Evolutionary conservation across 305 asterid species (phyloP).

Genomic region (Caryopteris hybrid): DNA sequence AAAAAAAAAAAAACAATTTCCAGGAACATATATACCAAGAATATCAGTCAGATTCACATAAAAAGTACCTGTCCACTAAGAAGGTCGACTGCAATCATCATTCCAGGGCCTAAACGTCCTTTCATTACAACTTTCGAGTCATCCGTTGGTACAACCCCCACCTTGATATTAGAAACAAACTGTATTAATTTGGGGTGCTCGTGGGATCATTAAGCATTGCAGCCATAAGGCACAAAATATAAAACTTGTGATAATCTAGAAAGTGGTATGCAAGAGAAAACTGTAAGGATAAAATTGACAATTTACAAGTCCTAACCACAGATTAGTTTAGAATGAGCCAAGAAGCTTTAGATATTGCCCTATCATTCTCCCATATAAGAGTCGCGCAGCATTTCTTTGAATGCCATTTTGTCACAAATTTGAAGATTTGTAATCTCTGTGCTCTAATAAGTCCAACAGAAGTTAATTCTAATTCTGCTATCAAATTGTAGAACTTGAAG

Average conservation of each 20-base stretch:
- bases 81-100: slow-evolving; percentile 97
- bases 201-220: neutral
- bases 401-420: neutral
- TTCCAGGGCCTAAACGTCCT: slow-evolving; percentile 99
- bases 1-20: no score
- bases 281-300: slow-evolving; percentile 15
- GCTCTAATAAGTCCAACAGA: no score
- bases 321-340: neutral
- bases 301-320: neutral
- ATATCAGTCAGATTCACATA: neutral
- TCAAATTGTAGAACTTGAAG: no score
- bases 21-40: neutral
- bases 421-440: neutral
- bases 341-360: neutral
- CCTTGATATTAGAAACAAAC: slow-evolving; percentile 46
- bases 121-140: slow-evolving; percentile 92
- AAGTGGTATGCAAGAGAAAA: neutral
- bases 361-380: neutral
- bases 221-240: slow-evolving; percentile 4
- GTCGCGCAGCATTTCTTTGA: neutral
- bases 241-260: neutral
- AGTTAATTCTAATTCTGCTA: no score
- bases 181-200: slow-evolving; percentile 13
- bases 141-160: slow-evolving; percentile 92
- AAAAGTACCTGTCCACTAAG: slow-evolving; percentile 79